Evolutionary conservation across 805 yeast species (phyloP), one percentile per base, ranked within the genome.

Genomic region (Zygotorulaspora chibaensis): DNA sequence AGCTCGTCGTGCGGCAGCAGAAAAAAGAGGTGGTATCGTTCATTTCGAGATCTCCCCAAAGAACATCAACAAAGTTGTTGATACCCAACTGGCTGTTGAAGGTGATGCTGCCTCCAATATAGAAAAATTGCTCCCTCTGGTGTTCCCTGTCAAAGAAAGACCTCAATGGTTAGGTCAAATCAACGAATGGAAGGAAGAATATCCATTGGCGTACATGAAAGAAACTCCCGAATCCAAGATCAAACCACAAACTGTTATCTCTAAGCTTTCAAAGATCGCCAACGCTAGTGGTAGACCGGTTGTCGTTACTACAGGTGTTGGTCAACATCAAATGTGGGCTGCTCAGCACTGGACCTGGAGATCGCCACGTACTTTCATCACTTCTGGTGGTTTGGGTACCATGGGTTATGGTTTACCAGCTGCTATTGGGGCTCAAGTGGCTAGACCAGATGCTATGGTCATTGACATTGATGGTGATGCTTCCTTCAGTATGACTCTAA

Each of bases 241-340:
- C 58, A 90, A 89, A 66, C 99, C 99, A 38, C 99, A 93, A 74
- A 87, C 97, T 35, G 81, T 91, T 41, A 80, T 93, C 53, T 67
- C 75, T 37, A 91, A 87, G 68, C 76, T 93, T 46, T 80, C 93
- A 2, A 76, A 80, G 51, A 83, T 89, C 57, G 82, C 89, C 27
- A 67, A 71, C 40, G 67, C 68, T 58, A 45, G 58, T 17, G 61
- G 59, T n/a, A 86, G 80, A 62, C 90, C 86, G 57, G 89, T 87
- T 48, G 80, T 90, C 58, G 84, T 91, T 58, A 85, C 98, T 43
- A 93, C 99, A 30, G 99, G 99, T 76, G 98, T 93, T 43, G 99
- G 99, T 50, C 99, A 93, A 76, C 99, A 91, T 77, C 99, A 91
- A 75, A 91, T 91, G 99, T 91, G 99, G 99, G 95, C 98, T 31